Percentiles rank a stretch among this genome's conserved stretches.
These are phyloP conservation scores for Heteromeles arbutifolia DNA, from an alignment of 306 rosid genomes.

Conservation along the genomic window DNA sequence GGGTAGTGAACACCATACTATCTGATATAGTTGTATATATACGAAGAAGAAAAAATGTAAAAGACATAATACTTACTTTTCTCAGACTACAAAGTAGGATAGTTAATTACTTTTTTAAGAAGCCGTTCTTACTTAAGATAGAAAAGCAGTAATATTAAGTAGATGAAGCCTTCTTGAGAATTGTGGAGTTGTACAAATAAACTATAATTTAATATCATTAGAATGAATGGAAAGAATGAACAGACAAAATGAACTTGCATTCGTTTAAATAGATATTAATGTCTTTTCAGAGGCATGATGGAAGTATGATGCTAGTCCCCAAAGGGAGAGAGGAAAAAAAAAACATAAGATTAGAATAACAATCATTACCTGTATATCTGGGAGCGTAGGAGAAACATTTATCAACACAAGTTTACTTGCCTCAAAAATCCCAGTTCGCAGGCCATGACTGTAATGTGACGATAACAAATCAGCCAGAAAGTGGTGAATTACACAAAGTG, in stretches of 20 bases:
- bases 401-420: conserved; percentile 79
- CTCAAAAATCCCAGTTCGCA: conserved; percentile 98
- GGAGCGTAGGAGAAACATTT: conserved; percentile 86
- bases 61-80: neutral
- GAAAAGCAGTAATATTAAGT: neutral
- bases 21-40: neutral
- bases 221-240: neutral
- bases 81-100: neutral
- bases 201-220: neutral
- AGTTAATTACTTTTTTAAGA: neutral
- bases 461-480: conserved; percentile 29
- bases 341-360: neutral
- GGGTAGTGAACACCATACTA: neutral
- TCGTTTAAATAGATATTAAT: neutral
- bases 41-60: neutral
- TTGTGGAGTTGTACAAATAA: neutral
- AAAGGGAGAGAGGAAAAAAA: neutral
- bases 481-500: conserved; percentile 1
- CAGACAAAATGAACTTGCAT: neutral
- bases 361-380: conserved; percentile 76
- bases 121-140: neutral
- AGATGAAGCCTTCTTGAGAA: neutral
- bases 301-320: neutral
- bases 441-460: conserved; percentile 76
- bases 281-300: neutral